These are phyloP conservation scores for Pyrus betulifolia DNA, from an alignment of 306 rosid genomes.

Conservation along the genomic window DNA sequence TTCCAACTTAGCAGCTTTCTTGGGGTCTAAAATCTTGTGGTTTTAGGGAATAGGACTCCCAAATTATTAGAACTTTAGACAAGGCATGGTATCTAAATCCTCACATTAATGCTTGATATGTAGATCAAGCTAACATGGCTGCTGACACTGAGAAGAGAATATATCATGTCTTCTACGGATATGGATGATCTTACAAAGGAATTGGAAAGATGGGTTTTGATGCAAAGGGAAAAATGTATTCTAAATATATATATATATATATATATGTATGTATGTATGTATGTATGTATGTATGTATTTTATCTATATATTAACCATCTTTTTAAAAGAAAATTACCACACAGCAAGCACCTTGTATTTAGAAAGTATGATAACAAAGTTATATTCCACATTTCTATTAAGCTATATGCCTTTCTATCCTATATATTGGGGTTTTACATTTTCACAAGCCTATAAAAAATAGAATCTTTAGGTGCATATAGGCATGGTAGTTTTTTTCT, in stretches of 20 bases:
- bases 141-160: conserved; percentile 34
- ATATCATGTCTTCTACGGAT: conserved; percentile 39
- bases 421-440: not conserved
- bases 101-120: conserved; percentile 24
- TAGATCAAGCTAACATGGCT: conserved; percentile 22
- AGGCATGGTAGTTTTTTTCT: too few species aligned
- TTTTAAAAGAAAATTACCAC: conserved; percentile 30
- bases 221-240: conserved; percentile 55
- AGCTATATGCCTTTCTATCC: not conserved
- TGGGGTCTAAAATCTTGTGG: conserved; percentile 18
- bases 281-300: conserved; percentile 39
- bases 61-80: conserved; percentile 32
- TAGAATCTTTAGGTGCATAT: too few species aligned
- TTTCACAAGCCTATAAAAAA: not conserved
- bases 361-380: conserved; percentile 15
- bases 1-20: conserved; percentile 16
- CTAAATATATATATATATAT: conserved; percentile 26
- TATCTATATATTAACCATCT: conserved; percentile 42
- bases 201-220: conserved; percentile 31
- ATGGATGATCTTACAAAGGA: conserved; percentile 31
- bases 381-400: conserved; percentile 30
- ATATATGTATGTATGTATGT: conserved; percentile 22
- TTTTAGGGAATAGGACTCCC: conserved; percentile 1
- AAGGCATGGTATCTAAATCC: conserved; percentile 58
- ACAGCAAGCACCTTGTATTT: conserved; percentile 27